Percentiles rank a stretch among this genome's conserved stretches.
These are phyloP conservation scores for Coemansia sp. DNA, from an alignment of 192 early-diverging fungal genomes.

Conservation along the genomic window DNA sequence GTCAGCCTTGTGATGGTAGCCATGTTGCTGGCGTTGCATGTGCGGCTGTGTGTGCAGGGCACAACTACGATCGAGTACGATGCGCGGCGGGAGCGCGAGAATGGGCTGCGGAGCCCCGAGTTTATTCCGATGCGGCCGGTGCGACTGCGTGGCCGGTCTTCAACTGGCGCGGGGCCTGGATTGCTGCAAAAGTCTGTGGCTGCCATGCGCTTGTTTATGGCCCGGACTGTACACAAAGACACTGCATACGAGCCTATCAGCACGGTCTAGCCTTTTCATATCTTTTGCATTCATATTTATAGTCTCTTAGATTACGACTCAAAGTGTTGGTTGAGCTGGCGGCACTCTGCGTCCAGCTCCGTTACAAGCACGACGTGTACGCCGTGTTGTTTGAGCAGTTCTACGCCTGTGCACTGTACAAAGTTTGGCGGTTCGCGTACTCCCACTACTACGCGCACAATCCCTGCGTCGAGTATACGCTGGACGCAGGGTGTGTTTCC, in stretches of 20 bases:
- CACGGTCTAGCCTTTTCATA: background rate
- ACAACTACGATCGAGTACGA: slow-evolving; percentile 42
- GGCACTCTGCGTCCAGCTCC: slow-evolving; percentile 68
- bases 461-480: slow-evolving; percentile 58
- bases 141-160: too few relatives aligned
- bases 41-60: slow-evolving; percentile 24
- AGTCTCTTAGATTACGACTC: background rate
- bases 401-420: slow-evolving; percentile 76
- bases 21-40: slow-evolving; percentile 34
- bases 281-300: background rate
- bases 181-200: background rate
- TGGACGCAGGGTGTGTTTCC: slow-evolving; percentile 78
- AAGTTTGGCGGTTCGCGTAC: slow-evolving; percentile 82
- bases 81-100: slow-evolving; percentile 9
- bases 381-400: slow-evolving; percentile 61
- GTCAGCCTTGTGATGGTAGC: slow-evolving; percentile 11
- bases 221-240: background rate
- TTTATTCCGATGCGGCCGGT: slow-evolving; percentile 14
- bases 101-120: slow-evolving; percentile 5
- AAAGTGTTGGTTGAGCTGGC: slow-evolving; percentile 63
- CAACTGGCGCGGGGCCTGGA: too few relatives aligned
- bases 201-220: background rate
- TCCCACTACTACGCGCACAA: slow-evolving; percentile 76
- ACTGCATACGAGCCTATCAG: too few relatives aligned
- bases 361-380: slow-evolving; percentile 70